Evolutionary conservation across 495 filamentous ascomycete species (phyloP).

Genomic region (Mytilinidion resinicola): DNA sequence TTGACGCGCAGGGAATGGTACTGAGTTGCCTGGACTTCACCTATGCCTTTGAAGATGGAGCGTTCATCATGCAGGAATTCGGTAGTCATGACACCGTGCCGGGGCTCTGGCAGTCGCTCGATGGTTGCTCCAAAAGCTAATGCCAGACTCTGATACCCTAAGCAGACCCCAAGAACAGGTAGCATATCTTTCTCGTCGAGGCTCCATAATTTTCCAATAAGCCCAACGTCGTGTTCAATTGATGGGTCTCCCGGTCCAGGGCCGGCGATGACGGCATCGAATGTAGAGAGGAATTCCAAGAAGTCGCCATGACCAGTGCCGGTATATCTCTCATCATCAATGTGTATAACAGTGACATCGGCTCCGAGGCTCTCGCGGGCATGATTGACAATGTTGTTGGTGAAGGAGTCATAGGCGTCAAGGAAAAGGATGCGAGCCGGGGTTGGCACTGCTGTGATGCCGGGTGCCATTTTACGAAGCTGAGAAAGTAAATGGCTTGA

Average conservation of each 20-base stretch:
- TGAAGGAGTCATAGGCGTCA: slow-evolving; percentile 93
- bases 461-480: slow-evolving; percentile 10
- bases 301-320: slow-evolving; percentile 37
- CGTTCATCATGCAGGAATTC: slow-evolving; percentile 48
- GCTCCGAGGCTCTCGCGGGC: slow-evolving; percentile 59
- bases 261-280: slow-evolving; percentile 65
- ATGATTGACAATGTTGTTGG: slow-evolving; percentile 83
- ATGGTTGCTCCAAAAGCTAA: slow-evolving; percentile 60
- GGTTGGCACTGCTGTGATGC: not conserved
- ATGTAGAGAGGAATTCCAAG: slow-evolving; percentile 44
- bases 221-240: slow-evolving; percentile 64
- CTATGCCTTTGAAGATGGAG: slow-evolving; percentile 51
- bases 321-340: slow-evolving; percentile 47
- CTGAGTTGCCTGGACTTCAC: slow-evolving; percentile 61
- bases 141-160: slow-evolving; percentile 84
- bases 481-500: too few species aligned
- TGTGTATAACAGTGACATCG: slow-evolving; percentile 63
- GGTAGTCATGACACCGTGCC: slow-evolving; percentile 70
- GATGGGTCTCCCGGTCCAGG: slow-evolving; percentile 60
- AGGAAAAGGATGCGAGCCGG: slow-evolving; percentile 61
- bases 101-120: slow-evolving; percentile 54
- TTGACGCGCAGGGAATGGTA: slow-evolving; percentile 84
- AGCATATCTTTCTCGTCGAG: slow-evolving; percentile 51
- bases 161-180: slow-evolving; percentile 82
- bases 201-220: slow-evolving; percentile 72